These are phyloP conservation scores for Eimeria praecox DNA, from an alignment of 169 alveolate species.

Conservation along the genomic window DNA sequence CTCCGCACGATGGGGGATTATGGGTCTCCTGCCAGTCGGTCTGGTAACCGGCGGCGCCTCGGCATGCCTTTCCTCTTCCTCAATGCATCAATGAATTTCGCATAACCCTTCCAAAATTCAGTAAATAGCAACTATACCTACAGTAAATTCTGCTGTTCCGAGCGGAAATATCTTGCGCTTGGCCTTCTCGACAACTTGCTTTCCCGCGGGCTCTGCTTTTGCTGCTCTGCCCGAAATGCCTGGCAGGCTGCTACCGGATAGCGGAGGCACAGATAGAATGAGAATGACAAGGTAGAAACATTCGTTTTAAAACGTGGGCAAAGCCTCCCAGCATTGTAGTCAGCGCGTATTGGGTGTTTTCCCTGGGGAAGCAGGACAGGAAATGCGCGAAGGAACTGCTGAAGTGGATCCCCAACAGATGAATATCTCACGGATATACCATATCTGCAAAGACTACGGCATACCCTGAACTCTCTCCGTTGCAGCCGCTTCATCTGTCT, in stretches of 20 bases:
- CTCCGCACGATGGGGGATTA: background rate
- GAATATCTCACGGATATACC: background rate
- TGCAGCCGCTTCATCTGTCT: background rate
- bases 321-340: background rate
- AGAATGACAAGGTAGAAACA: background rate
- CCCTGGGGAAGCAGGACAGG: too few relatives aligned
- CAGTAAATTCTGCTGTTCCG: background rate
- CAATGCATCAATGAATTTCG: background rate
- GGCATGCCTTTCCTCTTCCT: background rate
- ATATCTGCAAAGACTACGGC: background rate
- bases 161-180: background rate
- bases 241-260: background rate
- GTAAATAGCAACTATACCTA: background rate
- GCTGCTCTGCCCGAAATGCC: background rate
- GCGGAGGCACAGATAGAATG: background rate
- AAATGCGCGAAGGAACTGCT: too few relatives aligned
- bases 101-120: background rate
- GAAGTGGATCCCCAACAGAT: background rate
- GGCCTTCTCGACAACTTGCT: background rate
- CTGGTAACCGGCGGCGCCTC: background rate
- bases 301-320: background rate
- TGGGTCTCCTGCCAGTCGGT: background rate
- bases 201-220: background rate
- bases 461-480: background rate
- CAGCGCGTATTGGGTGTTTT: background rate